phyloP scores from a whole-genome alignment of 225 moss, liverwort and hornwort species.

The Pseudisothecium myosuroides region DNA sequence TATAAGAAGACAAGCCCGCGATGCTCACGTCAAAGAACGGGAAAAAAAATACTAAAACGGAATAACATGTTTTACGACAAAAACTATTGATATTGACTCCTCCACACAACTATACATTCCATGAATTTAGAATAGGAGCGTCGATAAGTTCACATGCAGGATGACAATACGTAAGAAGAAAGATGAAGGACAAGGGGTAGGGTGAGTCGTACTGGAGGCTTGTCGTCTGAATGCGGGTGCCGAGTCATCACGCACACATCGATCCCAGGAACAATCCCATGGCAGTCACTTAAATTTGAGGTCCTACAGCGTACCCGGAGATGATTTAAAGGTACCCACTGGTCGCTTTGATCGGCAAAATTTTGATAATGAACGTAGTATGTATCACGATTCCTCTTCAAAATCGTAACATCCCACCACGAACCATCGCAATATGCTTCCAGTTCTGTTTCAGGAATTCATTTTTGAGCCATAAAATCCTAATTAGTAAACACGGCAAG shows the following conservation, averaged over 20 bases:
- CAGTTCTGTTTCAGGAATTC: slow-evolving; percentile 18
- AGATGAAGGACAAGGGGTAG: background rate
- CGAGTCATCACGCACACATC: slow-evolving; percentile 47
- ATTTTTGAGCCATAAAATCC: background rate
- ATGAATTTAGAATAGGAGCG: background rate
- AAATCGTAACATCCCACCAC: slow-evolving; percentile 44
- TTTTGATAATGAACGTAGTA: slow-evolving; percentile 28
- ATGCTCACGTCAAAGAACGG: background rate
- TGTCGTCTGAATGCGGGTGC: slow-evolving; percentile 15
- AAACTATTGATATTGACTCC: background rate
- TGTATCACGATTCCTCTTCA: background rate
- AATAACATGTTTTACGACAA: background rate
- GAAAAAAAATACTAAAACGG: background rate
- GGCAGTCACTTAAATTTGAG: slow-evolving; percentile 10
- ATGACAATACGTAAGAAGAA: background rate
- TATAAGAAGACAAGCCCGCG: background rate
- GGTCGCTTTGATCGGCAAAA: slow-evolving; percentile 1
- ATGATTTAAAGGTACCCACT: slow-evolving; percentile 31
- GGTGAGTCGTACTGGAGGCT: slow-evolving; percentile 1
- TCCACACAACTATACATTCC: background rate
- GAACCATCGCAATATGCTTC: slow-evolving; percentile 51
- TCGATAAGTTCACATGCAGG: background rate
- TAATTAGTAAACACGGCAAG: background rate
- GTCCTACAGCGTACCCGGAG: slow-evolving; percentile 41
- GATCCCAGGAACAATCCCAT: background rate